Conservation (phyloP, 495 filamentous ascomycete species). For the Hypomontagnella submonticulosa region DNA sequence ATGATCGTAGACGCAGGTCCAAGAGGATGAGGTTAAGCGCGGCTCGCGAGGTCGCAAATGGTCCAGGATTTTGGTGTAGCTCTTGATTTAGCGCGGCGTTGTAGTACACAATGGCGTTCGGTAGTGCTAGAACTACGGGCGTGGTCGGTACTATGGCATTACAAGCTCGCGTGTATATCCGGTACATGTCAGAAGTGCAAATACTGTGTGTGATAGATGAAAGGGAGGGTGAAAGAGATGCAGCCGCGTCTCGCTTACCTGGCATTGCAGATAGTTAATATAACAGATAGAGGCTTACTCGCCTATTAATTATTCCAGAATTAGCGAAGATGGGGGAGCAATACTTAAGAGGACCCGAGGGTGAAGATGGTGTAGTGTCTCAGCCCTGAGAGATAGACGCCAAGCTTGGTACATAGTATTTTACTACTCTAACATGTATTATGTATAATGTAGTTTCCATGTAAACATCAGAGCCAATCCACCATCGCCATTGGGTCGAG, state of each 20-base stretch:
- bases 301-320: not conserved
- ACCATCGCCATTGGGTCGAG: slow-evolving; percentile 14
- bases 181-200: not conserved
- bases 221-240: slow-evolving; percentile 1
- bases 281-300: not conserved
- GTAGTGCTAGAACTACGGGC: slow-evolving; percentile 14
- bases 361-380: slow-evolving; percentile 30
- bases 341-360: slow-evolving; percentile 9
- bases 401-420: slow-evolving; percentile 16
- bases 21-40: slow-evolving; percentile 47
- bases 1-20: slow-evolving; percentile 45
- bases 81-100: slow-evolving; percentile 35
- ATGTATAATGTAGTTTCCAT: too few relatives aligned
- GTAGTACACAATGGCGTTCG: slow-evolving; percentile 30
- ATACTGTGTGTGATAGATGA: slow-evolving; percentile 1
- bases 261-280: slow-evolving; percentile 17
- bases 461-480: slow-evolving; percentile 8
- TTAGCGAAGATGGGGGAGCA: slow-evolving; percentile 23
- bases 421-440: not conserved
- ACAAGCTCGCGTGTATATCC: slow-evolving; percentile 12
- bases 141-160: not conserved
- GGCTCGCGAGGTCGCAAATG: slow-evolving; percentile 38
- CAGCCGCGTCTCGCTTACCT: slow-evolving; percentile 7
- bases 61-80: slow-evolving; percentile 29
- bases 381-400: slow-evolving; percentile 27